Evolutionary conservation across 192 early-diverging fungal genomes (phyloP), one percentile per base, ranked within the genome.

Genomic region (Phlyctochytrium arcticum): DNA sequence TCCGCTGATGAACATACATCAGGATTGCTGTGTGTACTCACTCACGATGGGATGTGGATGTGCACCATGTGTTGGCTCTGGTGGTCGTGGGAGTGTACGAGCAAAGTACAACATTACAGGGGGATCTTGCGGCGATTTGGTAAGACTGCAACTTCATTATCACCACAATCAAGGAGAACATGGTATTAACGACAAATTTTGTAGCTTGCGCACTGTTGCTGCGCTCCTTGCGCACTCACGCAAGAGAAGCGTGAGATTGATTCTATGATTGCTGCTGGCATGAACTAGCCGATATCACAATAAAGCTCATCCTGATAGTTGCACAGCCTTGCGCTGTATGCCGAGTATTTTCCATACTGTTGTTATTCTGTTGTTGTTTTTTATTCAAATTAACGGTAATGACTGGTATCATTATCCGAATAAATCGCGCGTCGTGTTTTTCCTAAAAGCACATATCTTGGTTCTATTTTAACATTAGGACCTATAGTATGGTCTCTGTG

Each of bases 221-320:
- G 72, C 67, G 8, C 5, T 9, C 54, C 72, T 7, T 74, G 72
- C 37, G 72, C 72, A 6, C 39, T 74, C 19, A 74, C 72, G 10
- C 72, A 74, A 64, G 72, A 74, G 59, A 55, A 57, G 36, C 19
- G 61, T 44, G 72, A 73, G 59, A 67, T 65, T 24, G 67, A 73
- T 27, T 65, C 48, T 4, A 69, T 69, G 67, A 62, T 69, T 51
- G 59, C 48, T 8, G 59, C 67, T 24, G 67, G 67, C 19, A 23
- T 57, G 29, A 57, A 57, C 55, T 57, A 57, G 55, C n/a, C n/a
- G n/a, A n/a, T n/a, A n/a, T n/a, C n/a, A n/a, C n/a, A n/a, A n/a
- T n/a, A n/a, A n/a, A n/a, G n/a, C n/a, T n/a, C n/a, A n/a, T n/a
- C n/a, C n/a, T n/a, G n/a, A n/a, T n/a, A n/a, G n/a, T n/a, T n/a